Base-by-base conservation (phyloP, 2,329 filamentous ascomycete genomes). In the Rhynchosporium agropyri region DNA sequence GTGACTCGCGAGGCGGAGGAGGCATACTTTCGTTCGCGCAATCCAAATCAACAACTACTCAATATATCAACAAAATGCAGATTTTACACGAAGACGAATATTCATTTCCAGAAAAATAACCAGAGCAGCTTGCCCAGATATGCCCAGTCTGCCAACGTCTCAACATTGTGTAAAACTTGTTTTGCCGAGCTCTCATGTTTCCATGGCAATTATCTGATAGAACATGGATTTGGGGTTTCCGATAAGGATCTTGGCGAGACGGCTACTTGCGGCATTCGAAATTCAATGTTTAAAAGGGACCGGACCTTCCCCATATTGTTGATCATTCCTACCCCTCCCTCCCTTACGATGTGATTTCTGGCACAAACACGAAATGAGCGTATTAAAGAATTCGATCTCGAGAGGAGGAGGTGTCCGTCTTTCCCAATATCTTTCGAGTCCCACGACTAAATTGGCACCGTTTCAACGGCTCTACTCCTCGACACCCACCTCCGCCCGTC, bases 401-500 rank as follows among this genome's bases (percentile, higher is more conserved):
- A 65, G 61, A 60, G 53, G 43, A 12, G 28, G 62, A n/a, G 20
- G 20, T 20, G 20, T 1, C 20, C 13, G 36, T 56, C 53, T 63
- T 45, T 61, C 62, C 15, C 54, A 55, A 43, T 48, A 53, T 65
- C 59, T n/a, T 46, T 51, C 43, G 15, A 51, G 6, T 50, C 31
- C 45, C 49, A 64, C 56, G 36, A 20, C 43, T 26, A 40, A 48
- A 26, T 63, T 48, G 3, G 29, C 36, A 3, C 54, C 61, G 46
- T 62, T 38, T 56, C 53, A 43, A 58, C 66, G 67, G 45, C 48
- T 51, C 26, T 75, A 75, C 62, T 75, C 73, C 13, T 70, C 72
- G 4, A 67, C 69, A 62, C 83, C 83, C 38, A 80, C 84, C 31
- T 84, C 84, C 63, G 85, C 86, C 58, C 82, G 80, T 68, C 84